Percentiles rank a stretch among this genome's conserved stretches.
Conservation (phyloP, 768 basidiomycete genomes). For the Lactarius indigo region DNA sequence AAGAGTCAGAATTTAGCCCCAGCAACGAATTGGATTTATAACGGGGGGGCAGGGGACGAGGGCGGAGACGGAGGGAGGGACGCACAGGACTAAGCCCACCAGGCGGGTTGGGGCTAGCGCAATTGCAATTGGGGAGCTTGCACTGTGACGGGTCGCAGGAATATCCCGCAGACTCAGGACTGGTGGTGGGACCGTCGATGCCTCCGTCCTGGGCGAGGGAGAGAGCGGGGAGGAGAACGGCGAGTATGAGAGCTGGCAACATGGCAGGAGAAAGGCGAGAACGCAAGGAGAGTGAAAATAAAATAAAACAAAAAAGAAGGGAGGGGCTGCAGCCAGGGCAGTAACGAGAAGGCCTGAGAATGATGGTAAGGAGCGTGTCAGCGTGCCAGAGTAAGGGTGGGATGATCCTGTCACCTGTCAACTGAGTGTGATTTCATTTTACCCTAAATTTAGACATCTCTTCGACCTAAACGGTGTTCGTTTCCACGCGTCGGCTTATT, state of each 20-base stretch:
- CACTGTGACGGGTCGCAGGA: slow-evolving; percentile 64
- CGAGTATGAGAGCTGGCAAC: slow-evolving; percentile 19
- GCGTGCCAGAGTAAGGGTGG: background rate
- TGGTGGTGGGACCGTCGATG: slow-evolving; percentile 51
- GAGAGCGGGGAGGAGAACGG: slow-evolving; percentile 22
- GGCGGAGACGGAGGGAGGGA: slow-evolving; percentile 3
- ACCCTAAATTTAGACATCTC: background rate
- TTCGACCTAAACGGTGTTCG: background rate
- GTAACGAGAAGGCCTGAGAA: background rate
- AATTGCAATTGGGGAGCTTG: slow-evolving; percentile 66
- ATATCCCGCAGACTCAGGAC: slow-evolving; percentile 57
- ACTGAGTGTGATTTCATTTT: too few relatives aligned
- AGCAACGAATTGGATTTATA: background rate
- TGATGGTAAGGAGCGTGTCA: background rate
- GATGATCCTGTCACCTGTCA: too few relatives aligned
- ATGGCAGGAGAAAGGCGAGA: slow-evolving; percentile 6
- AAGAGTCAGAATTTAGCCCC: background rate
- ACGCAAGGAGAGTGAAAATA: background rate
- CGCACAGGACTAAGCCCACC: slow-evolving; percentile 65
- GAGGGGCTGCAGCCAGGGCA: background rate
- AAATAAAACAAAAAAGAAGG: background rate
- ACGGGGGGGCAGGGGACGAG: background rate
- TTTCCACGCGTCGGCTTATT: background rate
- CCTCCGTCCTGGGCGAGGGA: slow-evolving; percentile 44
- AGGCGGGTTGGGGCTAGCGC: slow-evolving; percentile 69